Evolutionary conservation across 2,329 filamentous ascomycete species (phyloP).

Genomic region (Aspergillus ustus): DNA sequence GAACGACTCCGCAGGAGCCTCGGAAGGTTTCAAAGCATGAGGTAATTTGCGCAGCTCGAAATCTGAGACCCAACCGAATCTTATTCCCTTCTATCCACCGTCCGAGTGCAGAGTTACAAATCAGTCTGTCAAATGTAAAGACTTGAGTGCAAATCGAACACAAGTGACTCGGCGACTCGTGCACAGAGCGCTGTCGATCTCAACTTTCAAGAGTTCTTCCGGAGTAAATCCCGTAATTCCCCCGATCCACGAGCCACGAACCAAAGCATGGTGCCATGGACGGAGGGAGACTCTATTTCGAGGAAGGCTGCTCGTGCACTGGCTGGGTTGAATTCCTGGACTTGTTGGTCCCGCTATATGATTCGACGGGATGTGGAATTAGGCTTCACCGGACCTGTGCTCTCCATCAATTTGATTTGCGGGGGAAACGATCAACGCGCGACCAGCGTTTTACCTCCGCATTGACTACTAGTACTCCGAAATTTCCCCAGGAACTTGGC

Average conservation of each 20-base stretch:
- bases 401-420: constrained; percentile 7
- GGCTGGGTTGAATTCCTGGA: not conserved
- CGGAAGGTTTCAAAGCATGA: not conserved
- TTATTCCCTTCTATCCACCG: not conserved
- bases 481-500: not conserved
- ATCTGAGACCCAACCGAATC: not conserved
- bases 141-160: no score
- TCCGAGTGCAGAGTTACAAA: no score
- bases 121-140: no score
- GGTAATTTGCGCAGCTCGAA: not conserved
- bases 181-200: not conserved
- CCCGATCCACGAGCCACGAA: not conserved
- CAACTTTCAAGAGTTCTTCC: no score
- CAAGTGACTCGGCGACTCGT: not conserved
- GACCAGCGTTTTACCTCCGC: constrained; percentile 11
- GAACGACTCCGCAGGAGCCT: no score
- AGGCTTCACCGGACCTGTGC: not conserved
- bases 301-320: not conserved
- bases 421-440: not conserved
- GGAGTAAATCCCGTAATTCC: not conserved
- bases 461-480: not conserved
- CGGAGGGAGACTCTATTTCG: not conserved
- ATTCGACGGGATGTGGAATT: not conserved
- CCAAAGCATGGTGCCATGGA: not conserved
- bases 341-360: not conserved